Evolutionary conservation across 164 flowering plant species (phyloP).

Genomic region (Vitis rotundifolia): DNA sequence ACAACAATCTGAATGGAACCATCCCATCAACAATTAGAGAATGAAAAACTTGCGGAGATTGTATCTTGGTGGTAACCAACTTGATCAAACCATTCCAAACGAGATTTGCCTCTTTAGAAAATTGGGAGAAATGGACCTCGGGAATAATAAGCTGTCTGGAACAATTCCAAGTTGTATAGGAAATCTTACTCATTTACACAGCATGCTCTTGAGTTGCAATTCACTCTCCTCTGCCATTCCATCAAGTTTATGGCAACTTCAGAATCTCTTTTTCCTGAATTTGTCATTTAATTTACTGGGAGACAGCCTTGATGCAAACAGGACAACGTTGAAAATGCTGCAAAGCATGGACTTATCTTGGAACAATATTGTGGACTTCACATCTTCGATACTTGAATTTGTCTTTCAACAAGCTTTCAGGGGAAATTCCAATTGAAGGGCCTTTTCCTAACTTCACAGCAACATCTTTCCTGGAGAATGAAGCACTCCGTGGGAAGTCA

Average conservation of each 20-base stretch:
- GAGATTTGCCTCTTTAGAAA: conserved; percentile 12
- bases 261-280: conserved; percentile 5
- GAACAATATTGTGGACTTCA: conserved; percentile 3
- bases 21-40: neutral
- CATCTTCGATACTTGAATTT: conserved; percentile 11
- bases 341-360: conserved; percentile 7
- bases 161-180: conserved; percentile 12
- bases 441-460: conserved; percentile 13
- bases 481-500: conserved; percentile 10
- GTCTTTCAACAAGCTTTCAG: conserved; percentile 5
- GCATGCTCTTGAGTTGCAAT: conserved; percentile 11
- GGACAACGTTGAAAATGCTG: conserved; percentile 11
- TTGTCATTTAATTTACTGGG: conserved; percentile 18
- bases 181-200: conserved; percentile 17
- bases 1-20: neutral
- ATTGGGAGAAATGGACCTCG: conserved; percentile 8
- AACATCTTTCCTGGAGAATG: conserved; percentile 9
- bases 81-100: conserved; percentile 19
- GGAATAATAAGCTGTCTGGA: conserved; percentile 20
- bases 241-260: conserved; percentile 12
- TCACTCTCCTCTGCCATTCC: conserved; percentile 17
- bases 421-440: conserved; percentile 15
- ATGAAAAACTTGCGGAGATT: conserved; percentile 15
- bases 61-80: conserved; percentile 9
- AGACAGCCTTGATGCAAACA: conserved; percentile 10